Evolutionary conservation across 768 basidiomycete genomes (phyloP), one percentile per base, ranked within the genome.

Genomic region (Candolleomyces aberdarensis): DNA sequence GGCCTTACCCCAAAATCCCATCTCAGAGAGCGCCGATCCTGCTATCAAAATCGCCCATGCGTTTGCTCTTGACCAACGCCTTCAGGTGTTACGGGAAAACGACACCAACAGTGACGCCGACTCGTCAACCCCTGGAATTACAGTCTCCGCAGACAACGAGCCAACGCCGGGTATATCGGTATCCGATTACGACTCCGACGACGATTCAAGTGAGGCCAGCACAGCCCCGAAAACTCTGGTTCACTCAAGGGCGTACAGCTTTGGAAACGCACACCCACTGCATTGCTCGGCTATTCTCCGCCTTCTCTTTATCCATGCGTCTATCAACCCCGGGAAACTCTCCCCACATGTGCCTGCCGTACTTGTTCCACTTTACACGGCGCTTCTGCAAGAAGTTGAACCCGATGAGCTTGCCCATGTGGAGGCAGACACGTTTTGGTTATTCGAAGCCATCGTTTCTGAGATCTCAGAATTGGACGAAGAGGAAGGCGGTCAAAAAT

Each of bases 361-460:
- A 10, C 78, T 92, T 11, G 78, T 92, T 15, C 88, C 89, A 0
- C 67, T 92, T 22, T 91, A 91, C 70, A 79, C 80, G 8, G 83
- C 82, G 0, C 74, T 91, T 53, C 72, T 76, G 17, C 81, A 84
- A 67, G 90, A 92, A 66, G 76, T 85, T 1, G 82, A 89, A 17
- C 71, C 79, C 0, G 80, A 83, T 57, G 87, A 89, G 47, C 69
- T 82, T 10, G 78, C 82, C 0, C 89, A 92, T 69, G 81, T 80
- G 5, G 91, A 93, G 70, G 91, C 91, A 1, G 91, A 93, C 66
- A 81, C 87, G 0, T 93, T 93, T 70, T 93, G 91, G 91, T 66
- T 92, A 5, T 88, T 92, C 58, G 89, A 92, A 70, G 81, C 85
- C 0, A 78, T 92, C 65, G 75, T 91, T 0, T 84, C 85, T 29